Evolutionary conservation across 73 alveolate species (phyloP).

Genomic region (Loxodes magnus): DNA sequence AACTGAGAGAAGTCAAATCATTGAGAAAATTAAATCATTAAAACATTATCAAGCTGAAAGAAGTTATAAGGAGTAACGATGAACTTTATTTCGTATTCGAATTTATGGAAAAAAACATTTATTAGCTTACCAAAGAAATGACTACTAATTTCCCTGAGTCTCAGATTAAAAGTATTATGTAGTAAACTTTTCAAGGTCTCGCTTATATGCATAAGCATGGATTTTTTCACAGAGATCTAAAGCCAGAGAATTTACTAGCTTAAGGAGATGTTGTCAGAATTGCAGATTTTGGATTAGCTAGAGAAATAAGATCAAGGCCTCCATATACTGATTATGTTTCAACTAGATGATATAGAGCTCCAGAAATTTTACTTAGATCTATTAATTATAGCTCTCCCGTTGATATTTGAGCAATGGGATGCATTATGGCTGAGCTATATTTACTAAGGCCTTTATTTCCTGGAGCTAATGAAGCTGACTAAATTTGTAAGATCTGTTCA

Average conservation of each 20-base stretch:
- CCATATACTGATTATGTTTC: constrained; percentile 97
- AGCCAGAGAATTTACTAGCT: constrained; percentile 70
- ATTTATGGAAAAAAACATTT: constrained; percentile 69
- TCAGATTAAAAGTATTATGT: constrained; percentile 66
- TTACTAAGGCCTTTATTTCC: constrained; percentile 88
- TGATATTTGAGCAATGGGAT: constrained; percentile 95
- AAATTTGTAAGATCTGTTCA: constrained; percentile 81
- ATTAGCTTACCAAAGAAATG: constrained; percentile 36
- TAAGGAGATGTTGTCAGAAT: constrained; percentile 84
- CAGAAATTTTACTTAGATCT: constrained; percentile 84
- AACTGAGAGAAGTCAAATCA: constrained; percentile 87
- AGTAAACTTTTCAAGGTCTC: constrained; percentile 78
- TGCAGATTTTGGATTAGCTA: constrained; percentile 97
- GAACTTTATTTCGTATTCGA: constrained; percentile 87
- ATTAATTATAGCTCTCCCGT: constrained; percentile 87
- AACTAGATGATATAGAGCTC: constrained; percentile 97
- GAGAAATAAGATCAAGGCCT: constrained; percentile 87
- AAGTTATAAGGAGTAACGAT: constrained; percentile 73
- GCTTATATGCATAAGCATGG: constrained; percentile 90
- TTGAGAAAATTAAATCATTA: constrained; percentile 82
- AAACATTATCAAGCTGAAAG: constrained; percentile 82
- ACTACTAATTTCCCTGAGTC: constrained; percentile 59
- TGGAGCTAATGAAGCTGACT: constrained; percentile 83
- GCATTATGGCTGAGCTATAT: constrained; percentile 95
- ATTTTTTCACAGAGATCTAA: constrained; percentile 89